Conservation (phyloP, 176 grass and related monocot genomes). For the Olyra latifolia region DNA sequence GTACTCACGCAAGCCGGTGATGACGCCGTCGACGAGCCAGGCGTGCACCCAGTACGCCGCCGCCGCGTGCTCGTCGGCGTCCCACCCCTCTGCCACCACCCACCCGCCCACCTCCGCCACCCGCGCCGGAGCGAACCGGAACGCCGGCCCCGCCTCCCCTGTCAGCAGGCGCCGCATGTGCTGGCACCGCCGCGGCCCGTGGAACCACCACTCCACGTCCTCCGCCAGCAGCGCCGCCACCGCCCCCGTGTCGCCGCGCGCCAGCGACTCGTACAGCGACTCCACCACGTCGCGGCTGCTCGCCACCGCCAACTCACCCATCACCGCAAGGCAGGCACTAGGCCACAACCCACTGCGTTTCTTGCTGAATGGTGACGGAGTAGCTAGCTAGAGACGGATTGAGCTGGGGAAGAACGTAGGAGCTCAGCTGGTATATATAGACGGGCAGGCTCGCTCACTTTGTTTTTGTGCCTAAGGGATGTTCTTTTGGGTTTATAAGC, state of each 20-base stretch:
- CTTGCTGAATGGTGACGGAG: no score
- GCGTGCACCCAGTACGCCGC: conserved; percentile 62
- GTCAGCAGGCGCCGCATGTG: conserved; percentile 42
- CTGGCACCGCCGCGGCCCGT: conserved; percentile 45
- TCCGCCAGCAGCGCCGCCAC: conserved; percentile 12
- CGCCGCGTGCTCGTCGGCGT: conserved; percentile 31
- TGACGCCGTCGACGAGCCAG: conserved; percentile 35
- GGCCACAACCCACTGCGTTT: no score
- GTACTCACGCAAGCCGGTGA: conserved; percentile 45
- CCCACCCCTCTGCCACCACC: conserved; percentile 51
- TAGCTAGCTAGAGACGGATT: no score
- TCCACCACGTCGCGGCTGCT: conserved; percentile 31
- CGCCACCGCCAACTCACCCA: no score
- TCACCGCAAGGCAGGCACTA: no score
- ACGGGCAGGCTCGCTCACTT: no score
- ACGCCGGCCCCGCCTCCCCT: conserved; percentile 8
- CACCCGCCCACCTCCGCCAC: conserved; percentile 38
- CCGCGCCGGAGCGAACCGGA: conserved; percentile 25
- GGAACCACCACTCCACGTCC: conserved; percentile 54
- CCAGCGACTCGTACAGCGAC: conserved; percentile 36
- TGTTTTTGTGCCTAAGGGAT: no score
- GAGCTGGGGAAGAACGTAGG: no score
- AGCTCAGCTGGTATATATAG: no score
- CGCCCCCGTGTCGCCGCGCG: conserved; percentile 13
- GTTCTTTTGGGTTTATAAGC: no score